phyloP scores from a whole-genome alignment of 768 basidiomycete species.

The Rhizopogon roseolus region DNA sequence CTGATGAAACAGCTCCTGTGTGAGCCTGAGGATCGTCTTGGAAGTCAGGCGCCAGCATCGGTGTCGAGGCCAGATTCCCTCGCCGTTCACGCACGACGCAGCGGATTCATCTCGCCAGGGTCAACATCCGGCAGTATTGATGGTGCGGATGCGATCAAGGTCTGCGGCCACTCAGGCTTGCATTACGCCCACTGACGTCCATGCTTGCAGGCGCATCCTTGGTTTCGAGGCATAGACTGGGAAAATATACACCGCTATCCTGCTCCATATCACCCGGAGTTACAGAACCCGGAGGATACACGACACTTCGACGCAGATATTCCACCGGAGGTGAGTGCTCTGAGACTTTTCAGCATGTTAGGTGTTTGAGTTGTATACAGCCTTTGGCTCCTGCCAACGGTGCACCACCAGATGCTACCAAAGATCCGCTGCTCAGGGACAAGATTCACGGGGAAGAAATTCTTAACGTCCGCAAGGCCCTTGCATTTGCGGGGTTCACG shows the following conservation, averaged over 20 bases:
- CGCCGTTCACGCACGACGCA: conserved; percentile 69
- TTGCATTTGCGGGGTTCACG: conserved; percentile 89
- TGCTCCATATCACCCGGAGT: conserved; percentile 87
- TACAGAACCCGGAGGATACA: conserved; percentile 80
- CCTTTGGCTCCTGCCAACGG: conserved; percentile 89
- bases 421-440: conserved; percentile 85
- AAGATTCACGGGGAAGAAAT: conserved; percentile 83
- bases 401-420: conserved; percentile 75
- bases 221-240: conserved; percentile 93
- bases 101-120: conserved; percentile 54
- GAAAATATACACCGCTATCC: conserved; percentile 74
- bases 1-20: conserved; percentile 88
- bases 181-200: conserved; percentile 12
- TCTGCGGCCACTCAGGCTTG: conserved; percentile 25
- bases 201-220: conserved; percentile 65
- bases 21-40: conserved; percentile 93
- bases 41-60: conserved; percentile 64
- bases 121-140: conserved; percentile 55
- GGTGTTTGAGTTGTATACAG: conserved; percentile 35
- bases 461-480: conserved; percentile 84
- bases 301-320: conserved; percentile 95
- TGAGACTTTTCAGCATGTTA: conserved; percentile 21
- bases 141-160: conserved; percentile 91
- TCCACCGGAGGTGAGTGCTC: conserved; percentile 68
- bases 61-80: conserved; percentile 74